These are phyloP conservation scores for Micractinium sp. DNA, from an alignment of 139 green algal species.

Conservation along the genomic window DNA sequence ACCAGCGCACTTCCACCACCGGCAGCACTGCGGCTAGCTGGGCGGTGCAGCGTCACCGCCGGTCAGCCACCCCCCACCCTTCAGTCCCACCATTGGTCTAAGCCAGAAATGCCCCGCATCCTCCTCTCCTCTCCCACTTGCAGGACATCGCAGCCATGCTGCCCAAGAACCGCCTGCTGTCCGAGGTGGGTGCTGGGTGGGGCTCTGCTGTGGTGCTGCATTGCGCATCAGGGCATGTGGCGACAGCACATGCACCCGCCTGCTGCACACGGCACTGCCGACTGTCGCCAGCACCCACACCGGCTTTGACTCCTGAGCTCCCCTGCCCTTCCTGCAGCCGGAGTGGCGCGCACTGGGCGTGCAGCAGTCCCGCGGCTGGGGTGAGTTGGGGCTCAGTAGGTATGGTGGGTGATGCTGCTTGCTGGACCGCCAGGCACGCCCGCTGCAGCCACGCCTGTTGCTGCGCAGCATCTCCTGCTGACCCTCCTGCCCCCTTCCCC, in stretches of 20 bases:
- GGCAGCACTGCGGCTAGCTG: too few relatives aligned
- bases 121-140: too few relatives aligned
- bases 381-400: neutral
- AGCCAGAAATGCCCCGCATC: too few relatives aligned
- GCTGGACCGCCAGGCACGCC: neutral
- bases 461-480: too few relatives aligned
- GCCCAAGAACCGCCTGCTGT: slow-evolving; percentile 88
- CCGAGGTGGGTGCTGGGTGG: slow-evolving; percentile 74
- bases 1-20: too few relatives aligned
- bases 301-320: neutral
- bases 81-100: too few relatives aligned
- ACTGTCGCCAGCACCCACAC: neutral
- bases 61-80: too few relatives aligned
- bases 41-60: too few relatives aligned
- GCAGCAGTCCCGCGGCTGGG: slow-evolving; percentile 95
- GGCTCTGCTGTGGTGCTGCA: neutral
- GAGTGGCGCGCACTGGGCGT: slow-evolving; percentile 95
- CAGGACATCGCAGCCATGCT: slow-evolving; percentile 83
- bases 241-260: slow-evolving; percentile 25
- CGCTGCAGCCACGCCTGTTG: too few relatives aligned
- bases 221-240: too few relatives aligned
- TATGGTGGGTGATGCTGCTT: too few relatives aligned
- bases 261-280: neutral
- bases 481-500: neutral
- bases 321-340: slow-evolving; percentile 57